Conservation (phyloP, 257 asterid genomes). For the Primulina eburnea region DNA sequence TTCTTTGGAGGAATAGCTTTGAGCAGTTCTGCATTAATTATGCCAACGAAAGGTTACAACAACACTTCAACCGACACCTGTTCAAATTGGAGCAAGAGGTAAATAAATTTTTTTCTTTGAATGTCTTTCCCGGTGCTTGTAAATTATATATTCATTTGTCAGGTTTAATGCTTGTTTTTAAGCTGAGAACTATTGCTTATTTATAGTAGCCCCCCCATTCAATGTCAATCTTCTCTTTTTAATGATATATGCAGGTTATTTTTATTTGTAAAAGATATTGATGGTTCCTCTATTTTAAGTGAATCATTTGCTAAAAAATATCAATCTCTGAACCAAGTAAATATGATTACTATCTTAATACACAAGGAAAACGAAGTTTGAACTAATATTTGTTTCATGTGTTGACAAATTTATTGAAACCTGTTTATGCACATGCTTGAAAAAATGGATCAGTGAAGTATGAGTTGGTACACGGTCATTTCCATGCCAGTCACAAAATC, state of each 20-base stretch:
- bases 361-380: too few species aligned
- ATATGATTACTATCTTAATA: not conserved
- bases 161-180: not conserved
- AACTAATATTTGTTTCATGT: not conserved
- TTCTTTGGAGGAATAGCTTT: slow-evolving; percentile 80
- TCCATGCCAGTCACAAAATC: not conserved
- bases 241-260: too few species aligned
- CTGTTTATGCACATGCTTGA: not conserved
- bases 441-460: not conserved
- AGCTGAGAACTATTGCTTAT: slow-evolving; percentile 1
- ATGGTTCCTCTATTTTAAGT: not conserved
- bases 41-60: slow-evolving; percentile 96
- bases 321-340: not conserved
- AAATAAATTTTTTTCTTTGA: slow-evolving; percentile 8
- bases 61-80: slow-evolving; percentile 95
- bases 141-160: not conserved
- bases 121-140: slow-evolving; percentile 10
- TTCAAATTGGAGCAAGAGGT: slow-evolving; percentile 99
- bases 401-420: not conserved
- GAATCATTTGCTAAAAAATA: not conserved
- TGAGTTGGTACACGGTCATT: not conserved
- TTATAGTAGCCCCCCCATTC: slow-evolving; percentile 1
- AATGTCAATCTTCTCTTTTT: slow-evolving; percentile 1
- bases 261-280: too few species aligned
- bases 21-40: slow-evolving; percentile 98